Conservation (phyloP, 352 stramenopile genomes). For the Phytophthora capsici region DNA sequence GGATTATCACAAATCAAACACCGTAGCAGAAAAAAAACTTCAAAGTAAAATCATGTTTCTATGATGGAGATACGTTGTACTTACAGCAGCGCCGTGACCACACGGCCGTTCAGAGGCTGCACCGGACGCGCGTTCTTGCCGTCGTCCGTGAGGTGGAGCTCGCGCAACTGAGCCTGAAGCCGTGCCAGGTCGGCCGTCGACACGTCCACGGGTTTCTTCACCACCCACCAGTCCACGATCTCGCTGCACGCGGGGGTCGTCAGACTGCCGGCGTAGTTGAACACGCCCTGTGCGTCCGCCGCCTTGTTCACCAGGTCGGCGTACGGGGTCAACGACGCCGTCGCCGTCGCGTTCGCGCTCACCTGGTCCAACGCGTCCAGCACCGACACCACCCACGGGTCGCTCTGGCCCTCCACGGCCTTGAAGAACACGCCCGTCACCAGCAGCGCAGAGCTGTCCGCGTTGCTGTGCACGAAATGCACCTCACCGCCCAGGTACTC, state of each 20-base stretch:
- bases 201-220: slow-evolving; percentile 50
- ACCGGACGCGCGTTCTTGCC: slow-evolving; percentile 38
- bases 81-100: slow-evolving; percentile 14
- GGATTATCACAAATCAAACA: no score
- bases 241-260: slow-evolving; percentile 50
- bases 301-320: slow-evolving; percentile 20
- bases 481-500: slow-evolving; percentile 39
- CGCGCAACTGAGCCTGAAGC: slow-evolving; percentile 27
- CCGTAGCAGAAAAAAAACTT: no score
- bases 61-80: neutral
- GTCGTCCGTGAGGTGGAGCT: slow-evolving; percentile 39
- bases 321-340: slow-evolving; percentile 25
- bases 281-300: slow-evolving; percentile 19
- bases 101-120: slow-evolving; percentile 40
- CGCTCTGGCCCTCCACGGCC: slow-evolving; percentile 15
- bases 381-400: slow-evolving; percentile 38
- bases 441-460: slow-evolving; percentile 32
- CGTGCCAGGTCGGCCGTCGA: slow-evolving; percentile 36
- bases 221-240: slow-evolving; percentile 31
- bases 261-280: slow-evolving; percentile 68
- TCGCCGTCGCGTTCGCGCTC: slow-evolving; percentile 11
- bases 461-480: slow-evolving; percentile 52
- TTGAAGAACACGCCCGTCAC: slow-evolving; percentile 42
- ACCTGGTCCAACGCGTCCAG: slow-evolving; percentile 33
- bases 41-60: no score